Conservation (phyloP, 2,329 filamentous ascomycete genomes). For the Colletotrichum sp. region DNA sequence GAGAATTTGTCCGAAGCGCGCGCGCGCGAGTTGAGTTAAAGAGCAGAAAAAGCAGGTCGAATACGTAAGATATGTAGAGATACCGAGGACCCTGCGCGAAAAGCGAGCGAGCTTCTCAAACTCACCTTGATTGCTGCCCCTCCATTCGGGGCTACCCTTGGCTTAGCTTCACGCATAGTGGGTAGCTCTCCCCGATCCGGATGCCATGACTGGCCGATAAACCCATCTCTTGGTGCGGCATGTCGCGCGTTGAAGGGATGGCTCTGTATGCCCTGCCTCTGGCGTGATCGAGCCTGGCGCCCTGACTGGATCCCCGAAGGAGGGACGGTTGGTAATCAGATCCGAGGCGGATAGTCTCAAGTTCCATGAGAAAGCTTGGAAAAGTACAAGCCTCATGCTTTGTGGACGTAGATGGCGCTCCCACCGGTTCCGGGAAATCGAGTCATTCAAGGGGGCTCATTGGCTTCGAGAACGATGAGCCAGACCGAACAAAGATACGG, state of each 20-base stretch:
- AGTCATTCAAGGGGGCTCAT: background rate
- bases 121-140: constrained; percentile 15
- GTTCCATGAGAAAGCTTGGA: background rate
- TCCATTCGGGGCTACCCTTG: constrained; percentile 19
- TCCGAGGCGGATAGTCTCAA: background rate
- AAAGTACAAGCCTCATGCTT: background rate
- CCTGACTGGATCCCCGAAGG: background rate
- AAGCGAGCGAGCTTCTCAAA: constrained; percentile 14
- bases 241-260: constrained; percentile 18
- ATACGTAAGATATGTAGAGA: constrained; percentile 20
- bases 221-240: constrained; percentile 8
- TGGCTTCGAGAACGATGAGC: background rate
- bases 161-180: constrained; percentile 16
- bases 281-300: constrained; percentile 21
- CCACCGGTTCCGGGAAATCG: constrained; percentile 1
- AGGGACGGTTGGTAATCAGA: constrained; percentile 20
- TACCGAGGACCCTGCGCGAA: constrained; percentile 18
- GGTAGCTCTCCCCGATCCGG: constrained; percentile 12
- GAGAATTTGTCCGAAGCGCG: constrained; percentile 14
- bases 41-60: constrained; percentile 7
- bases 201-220: constrained; percentile 13
- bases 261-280: constrained; percentile 18
- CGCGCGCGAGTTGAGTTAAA: constrained; percentile 5
- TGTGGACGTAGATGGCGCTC: constrained; percentile 12
- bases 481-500: constrained; percentile 17